Evolutionary conservation across 306 rosid genomes (phyloP), one percentile per base, ranked within the genome.

Genomic region (Oemleria cerasiformis): DNA sequence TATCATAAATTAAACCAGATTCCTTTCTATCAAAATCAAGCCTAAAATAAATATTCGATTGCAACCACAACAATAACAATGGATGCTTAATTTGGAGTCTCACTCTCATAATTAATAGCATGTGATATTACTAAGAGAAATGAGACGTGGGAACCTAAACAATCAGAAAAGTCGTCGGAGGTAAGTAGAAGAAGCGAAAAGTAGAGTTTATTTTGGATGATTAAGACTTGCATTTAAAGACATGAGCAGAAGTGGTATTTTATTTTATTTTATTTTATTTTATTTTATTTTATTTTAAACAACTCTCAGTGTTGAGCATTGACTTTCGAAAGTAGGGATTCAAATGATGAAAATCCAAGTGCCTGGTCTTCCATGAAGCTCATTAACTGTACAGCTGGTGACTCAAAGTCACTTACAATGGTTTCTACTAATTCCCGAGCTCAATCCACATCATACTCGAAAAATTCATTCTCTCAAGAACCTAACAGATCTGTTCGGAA

Each of bases 1-100:
- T 72, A 61, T 76, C 75, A 48, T 67, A 20, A 30, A 30, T 30
- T 45, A 14, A 16, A 11, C 58, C 51, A 51, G 65, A 59, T 71
- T 71, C 55, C 55, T n/a, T 50, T 67, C 40, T 9, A 36, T 51
- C 56, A 8, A 42, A 73, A 30, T 11, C 58, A 34, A 56, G 38
- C 21, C 61, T 56, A 54, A 10, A n/a, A 9, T 20, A 40, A 23
- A n/a, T n/a, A 30, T 30, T 30, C 36, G 36, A 30, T 30, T 30
- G 36, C 36, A 30, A 30, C 36, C 36, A 30, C 36, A 30, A 30
- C 36, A 30, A 30, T 3, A 30, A 30, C 3, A 30, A 2, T 30
- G 16, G 4, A 42, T 14, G 60, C 14, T 5, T 47, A n/a, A n/a
- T 30, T 30, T 49, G 61, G 44, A 67, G 60, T 36, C 60, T 9